Base-by-base conservation (phyloP, 495 filamentous ascomycete species). In the Astrothelium macrocarpum region DNA sequence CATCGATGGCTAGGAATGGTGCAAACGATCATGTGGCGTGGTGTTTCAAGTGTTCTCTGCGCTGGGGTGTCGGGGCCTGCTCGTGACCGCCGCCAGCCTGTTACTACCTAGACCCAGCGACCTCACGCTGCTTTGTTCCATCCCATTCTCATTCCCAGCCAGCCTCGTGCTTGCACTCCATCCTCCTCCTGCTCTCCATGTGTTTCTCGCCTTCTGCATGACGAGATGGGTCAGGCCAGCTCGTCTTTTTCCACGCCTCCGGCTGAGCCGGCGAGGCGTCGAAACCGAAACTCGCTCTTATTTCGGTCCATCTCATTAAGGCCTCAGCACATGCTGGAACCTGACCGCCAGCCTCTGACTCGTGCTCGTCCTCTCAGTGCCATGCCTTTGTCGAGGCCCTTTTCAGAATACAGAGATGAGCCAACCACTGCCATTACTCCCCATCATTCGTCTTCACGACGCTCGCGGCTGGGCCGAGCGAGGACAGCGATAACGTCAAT, bases 181-280 rank as follows among this genome's bases (percentile, higher is more conserved):
- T 20, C 10, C 49, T 3, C 43, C 3, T 23, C 16, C 25, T 16
- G 3, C 16, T 56, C 49, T 56, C 49, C 49, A 56, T 56, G 49
- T 4, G 25, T 1, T 29, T 29, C 49, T 10, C n/a, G 10, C 20
- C 25, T 26, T 29, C 49, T 56, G 25, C 20, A 56, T 29, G 49
- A 56, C 3, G 25, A 25, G 4, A 56, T 56, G 49, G 49, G 49
- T 10, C 49, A 56, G 20, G 25, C 49, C 10, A 56, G 29, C 25
- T 56, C 49, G 10, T 56, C 49, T 29, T 20, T 20, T 29, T 56
- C 49, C 49, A 7, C 49, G 49, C 49, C 49, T 25, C 49, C 49
- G 49, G 49, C 49, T 56, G 49, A 56, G 49, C 49, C 49, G 49
- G 20, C 49, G 7, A n/a, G 49, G 49, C 49, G 49, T 23, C 25